Conservation (phyloP, 176 grass and related monocot genomes). For the Dactylis glomerata region DNA sequence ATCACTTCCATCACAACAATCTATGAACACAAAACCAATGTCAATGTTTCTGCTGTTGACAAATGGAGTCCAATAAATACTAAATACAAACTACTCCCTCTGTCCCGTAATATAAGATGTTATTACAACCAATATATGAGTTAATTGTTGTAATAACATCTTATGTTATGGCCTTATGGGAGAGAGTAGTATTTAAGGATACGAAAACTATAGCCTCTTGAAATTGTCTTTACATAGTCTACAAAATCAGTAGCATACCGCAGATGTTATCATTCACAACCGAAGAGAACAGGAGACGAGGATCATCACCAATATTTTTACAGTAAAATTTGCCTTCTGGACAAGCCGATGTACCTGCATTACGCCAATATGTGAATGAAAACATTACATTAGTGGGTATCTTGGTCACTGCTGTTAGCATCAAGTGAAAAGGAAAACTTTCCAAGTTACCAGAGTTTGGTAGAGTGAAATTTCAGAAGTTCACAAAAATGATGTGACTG, state of each 20-base stretch:
- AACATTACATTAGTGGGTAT: background rate
- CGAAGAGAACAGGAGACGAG: conserved; percentile 82
- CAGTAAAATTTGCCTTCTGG: conserved; percentile 94
- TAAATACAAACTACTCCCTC: conserved; percentile 4
- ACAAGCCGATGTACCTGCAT: conserved; percentile 87
- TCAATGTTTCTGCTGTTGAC: conserved; percentile 9
- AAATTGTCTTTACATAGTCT: background rate
- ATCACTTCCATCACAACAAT: conserved; percentile 98
- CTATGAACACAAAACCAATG: conserved; percentile 26
- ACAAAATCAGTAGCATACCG: conserved; percentile 49
- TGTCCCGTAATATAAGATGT: no score
- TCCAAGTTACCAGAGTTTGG: background rate
- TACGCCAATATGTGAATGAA: background rate
- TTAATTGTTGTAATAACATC: no score
- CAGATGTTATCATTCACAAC: conserved; percentile 92
- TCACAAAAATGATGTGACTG: background rate
- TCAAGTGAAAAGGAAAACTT: conserved; percentile 4
- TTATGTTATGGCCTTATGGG: no score
- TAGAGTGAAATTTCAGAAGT: background rate
- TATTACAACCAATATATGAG: no score
- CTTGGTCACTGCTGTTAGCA: background rate
- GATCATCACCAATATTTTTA: conserved; percentile 63
- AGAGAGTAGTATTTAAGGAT: background rate
- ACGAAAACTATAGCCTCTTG: background rate
- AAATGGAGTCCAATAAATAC: background rate